Conservation (phyloP, 306 rosid species). For the Ochetophila trinervis region DNA sequence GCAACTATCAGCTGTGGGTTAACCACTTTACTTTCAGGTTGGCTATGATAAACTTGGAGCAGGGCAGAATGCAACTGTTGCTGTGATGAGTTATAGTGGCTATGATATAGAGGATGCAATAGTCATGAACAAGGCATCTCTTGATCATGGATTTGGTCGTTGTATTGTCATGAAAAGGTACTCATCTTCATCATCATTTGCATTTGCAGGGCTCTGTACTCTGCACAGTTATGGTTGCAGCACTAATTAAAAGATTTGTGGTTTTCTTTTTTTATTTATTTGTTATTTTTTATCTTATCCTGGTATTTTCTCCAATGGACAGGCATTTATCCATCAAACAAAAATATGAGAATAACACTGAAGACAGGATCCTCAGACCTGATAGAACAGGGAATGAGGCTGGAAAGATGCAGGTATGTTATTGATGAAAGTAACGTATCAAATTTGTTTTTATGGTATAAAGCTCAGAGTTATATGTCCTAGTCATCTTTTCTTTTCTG, state of each 20-base stretch:
- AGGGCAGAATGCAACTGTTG: constrained; percentile 96
- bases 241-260: no score
- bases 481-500: background rate
- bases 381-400: constrained; percentile 40
- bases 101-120: constrained; percentile 98
- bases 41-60: constrained; percentile 99
- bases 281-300: constrained; percentile 6
- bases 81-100: constrained; percentile 99
- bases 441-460: background rate
- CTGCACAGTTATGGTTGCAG: background rate
- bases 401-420: constrained; percentile 60
- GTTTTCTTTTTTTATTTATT: no score
- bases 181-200: constrained; percentile 10
- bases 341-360: constrained; percentile 54
- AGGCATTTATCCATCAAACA: constrained; percentile 55
- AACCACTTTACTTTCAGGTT: constrained; percentile 52
- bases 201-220: background rate
- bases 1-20: constrained; percentile 8
- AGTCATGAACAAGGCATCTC: constrained; percentile 95
- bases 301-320: constrained; percentile 26
- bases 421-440: background rate
- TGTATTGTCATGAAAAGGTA: constrained; percentile 90
- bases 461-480: background rate
- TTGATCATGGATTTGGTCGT: constrained; percentile 99
- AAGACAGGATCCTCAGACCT: constrained; percentile 71